Conservation (phyloP, 164 flowering plant genomes). For the Tetrastigma voinierianum region DNA sequence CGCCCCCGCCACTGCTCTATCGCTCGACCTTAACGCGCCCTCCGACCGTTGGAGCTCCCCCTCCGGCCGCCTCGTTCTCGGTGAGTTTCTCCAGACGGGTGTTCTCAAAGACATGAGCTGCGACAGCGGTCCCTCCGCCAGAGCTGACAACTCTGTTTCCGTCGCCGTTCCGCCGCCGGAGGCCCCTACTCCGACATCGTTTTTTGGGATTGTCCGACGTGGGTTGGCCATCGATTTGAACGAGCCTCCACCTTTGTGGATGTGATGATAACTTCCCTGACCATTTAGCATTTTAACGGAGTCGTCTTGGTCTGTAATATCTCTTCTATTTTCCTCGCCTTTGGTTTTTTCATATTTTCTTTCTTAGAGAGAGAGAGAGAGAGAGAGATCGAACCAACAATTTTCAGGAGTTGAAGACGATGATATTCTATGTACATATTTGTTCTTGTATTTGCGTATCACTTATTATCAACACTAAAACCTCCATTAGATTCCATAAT, state of each 20-base stretch:
- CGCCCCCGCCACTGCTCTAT: slow-evolving; percentile 16
- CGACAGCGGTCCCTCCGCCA: background rate
- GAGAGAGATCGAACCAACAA: background rate
- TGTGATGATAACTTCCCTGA: slow-evolving; percentile 15
- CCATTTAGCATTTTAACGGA: slow-evolving; percentile 9
- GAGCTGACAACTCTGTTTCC: background rate
- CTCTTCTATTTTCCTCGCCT: background rate
- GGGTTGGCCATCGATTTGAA: slow-evolving; percentile 70
- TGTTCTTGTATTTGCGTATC: background rate
- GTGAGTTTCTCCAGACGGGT: slow-evolving; percentile 33
- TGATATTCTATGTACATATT: background rate
- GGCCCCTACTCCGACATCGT: slow-evolving; percentile 13
- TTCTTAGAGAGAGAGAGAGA: background rate
- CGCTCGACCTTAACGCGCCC: slow-evolving; percentile 34
- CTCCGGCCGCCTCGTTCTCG: slow-evolving; percentile 18
- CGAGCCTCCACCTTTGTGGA: slow-evolving; percentile 70
- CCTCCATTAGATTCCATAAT: too few relatives aligned
- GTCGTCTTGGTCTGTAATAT: background rate
- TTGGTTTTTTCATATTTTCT: background rate
- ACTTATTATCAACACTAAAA: too few relatives aligned
- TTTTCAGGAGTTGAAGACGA: background rate
- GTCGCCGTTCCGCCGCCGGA: background rate
- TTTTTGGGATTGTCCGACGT: slow-evolving; percentile 40
- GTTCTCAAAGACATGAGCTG: slow-evolving; percentile 17
- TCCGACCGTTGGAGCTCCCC: slow-evolving; percentile 13